Conservation (phyloP, 2,329 filamentous ascomycete genomes). For the Epichloe elymi region DNA sequence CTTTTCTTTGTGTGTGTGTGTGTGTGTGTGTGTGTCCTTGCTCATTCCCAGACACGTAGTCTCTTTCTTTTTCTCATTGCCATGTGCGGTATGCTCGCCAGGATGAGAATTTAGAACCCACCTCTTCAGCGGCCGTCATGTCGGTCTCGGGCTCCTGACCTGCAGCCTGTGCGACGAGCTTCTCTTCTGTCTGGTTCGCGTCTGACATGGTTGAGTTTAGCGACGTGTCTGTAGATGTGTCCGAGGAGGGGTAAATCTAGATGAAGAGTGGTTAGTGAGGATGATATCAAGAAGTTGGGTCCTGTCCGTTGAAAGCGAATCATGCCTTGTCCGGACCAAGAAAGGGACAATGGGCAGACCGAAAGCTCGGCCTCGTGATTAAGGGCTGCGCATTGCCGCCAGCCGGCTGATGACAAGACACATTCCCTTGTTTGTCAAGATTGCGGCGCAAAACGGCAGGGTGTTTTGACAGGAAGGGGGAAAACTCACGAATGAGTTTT, state of each 20-base stretch:
- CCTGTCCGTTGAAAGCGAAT: background rate
- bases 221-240: background rate
- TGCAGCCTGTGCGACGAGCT: conserved; percentile 2
- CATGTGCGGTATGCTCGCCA: background rate
- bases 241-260: background rate
- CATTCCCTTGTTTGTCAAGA: background rate
- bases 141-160: conserved; percentile 5
- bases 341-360: background rate
- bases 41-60: background rate
- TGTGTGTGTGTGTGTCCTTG: background rate
- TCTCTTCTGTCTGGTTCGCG: conserved; percentile 4
- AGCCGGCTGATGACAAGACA: background rate
- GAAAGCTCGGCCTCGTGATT: background rate
- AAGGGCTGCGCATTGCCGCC: background rate
- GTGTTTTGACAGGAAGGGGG: background rate
- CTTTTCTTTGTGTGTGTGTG: background rate
- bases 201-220: conserved; percentile 3
- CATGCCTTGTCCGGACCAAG: background rate
- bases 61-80: background rate
- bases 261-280: background rate
- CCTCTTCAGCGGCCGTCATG: conserved; percentile 9
- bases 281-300: background rate
- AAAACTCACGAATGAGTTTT: background rate
- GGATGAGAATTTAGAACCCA: conserved; percentile 4
- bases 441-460: background rate